Conservation (phyloP, 345 rosid species). For the Hypericum perforatum region DNA sequence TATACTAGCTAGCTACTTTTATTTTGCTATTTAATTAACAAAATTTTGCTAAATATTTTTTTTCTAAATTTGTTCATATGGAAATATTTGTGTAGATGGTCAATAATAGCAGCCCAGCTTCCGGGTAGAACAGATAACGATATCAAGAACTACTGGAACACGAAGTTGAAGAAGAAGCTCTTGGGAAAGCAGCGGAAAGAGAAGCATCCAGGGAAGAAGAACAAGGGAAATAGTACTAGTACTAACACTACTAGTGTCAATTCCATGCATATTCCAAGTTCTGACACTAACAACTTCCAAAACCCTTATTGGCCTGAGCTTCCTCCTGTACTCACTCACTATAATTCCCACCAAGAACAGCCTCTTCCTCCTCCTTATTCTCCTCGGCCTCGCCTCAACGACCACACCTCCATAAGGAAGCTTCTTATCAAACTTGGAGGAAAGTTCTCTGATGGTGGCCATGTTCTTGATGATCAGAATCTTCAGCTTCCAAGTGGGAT, state of each 20-base stretch:
- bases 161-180: constrained; percentile 25
- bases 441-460: constrained; percentile 17
- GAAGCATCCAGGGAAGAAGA: constrained; percentile 14
- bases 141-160: constrained; percentile 29
- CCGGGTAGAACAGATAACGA: constrained; percentile 30
- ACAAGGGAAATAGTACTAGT: constrained; percentile 19
- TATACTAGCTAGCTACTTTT: not conserved
- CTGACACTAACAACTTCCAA: constrained; percentile 12
- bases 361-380: not conserved
- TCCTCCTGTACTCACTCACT: constrained; percentile 23
- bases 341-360: constrained; percentile 25
- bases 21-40: too few species aligned
- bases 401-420: constrained; percentile 41
- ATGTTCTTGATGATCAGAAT: too few species aligned
- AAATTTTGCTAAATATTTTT: too few species aligned
- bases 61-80: too few species aligned
- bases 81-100: constrained; percentile 13
- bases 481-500: too few species aligned
- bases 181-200: constrained; percentile 25
- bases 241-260: constrained; percentile 5
- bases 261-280: constrained; percentile 6
- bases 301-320: constrained; percentile 39
- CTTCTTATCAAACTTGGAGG: constrained; percentile 54
- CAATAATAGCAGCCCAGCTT: constrained; percentile 25
- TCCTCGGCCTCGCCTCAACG: constrained; percentile 12